Base-by-base conservation (phyloP, 2,329 filamentous ascomycete genomes). In the Xylariaceae sp. region DNA sequence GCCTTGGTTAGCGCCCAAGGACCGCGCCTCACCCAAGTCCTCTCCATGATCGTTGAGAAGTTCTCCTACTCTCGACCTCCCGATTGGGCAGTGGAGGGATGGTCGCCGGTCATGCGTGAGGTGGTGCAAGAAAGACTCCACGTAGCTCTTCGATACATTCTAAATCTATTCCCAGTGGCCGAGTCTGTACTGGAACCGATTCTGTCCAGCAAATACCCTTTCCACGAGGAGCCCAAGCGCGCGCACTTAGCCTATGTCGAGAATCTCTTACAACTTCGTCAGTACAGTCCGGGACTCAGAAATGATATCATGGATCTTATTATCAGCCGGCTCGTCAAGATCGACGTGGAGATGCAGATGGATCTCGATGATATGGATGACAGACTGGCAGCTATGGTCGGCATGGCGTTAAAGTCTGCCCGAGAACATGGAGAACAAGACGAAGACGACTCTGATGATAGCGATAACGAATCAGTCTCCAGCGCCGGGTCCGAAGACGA, bases 351-450 rank as follows among this genome's bases (percentile, higher is more conserved):
- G 68, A 94, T 97, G 71, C 92, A 96, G 71, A 82, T 91, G 48
- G 91, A 97, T 65, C 76, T 97, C 65, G 91, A 97, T 59, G 91
- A 97, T 64, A 75, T 96, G 58, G 92, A 96, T 59, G 92, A 97
- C 60, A 89, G 95, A 53, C 79, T 90, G 7, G 88, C 90, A 52
- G 84, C 91, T 29, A 83, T 85, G 51, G 81, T 92, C 19, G 78
- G 88, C 49, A 77, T 78, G 67, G 81, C 77, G 49, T 70, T 80
- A 19, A 68, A 71, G 42, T 67, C 68, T 50, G 66, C 71, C 34
- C 64, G 72, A 29, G 70, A 70, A n/a, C 69, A 71, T 7, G 72
- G 77, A 57, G 76, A 83, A 39, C 78, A 83, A n/a, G 74, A 77
- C 3, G 72, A 74, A 8, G 75, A 79, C 12, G 77, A 80, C 41